Conservation (phyloP, 75 land plant species). For the Picea glauca region DNA sequence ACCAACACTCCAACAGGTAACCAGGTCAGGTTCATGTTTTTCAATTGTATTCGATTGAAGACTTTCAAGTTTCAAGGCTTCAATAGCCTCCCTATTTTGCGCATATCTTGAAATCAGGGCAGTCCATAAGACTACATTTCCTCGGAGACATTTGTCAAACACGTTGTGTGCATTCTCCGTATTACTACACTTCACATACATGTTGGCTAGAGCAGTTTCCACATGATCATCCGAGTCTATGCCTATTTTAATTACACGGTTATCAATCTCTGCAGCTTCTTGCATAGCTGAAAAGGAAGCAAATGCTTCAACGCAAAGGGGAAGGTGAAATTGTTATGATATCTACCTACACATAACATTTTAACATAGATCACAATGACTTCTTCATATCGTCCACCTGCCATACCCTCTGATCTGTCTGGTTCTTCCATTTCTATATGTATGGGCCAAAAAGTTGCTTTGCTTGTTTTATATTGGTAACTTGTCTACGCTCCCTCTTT, state of each 20-base stretch:
- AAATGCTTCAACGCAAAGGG: slow-evolving; percentile 54
- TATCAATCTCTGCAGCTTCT: slow-evolving; percentile 35
- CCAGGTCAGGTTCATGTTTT: no score
- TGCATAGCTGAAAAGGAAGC: slow-evolving; percentile 21
- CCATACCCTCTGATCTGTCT: slow-evolving; percentile 39
- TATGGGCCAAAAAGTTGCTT: no score
- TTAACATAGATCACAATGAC: slow-evolving; percentile 26
- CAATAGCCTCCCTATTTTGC: no score
- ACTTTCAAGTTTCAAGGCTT: no score
- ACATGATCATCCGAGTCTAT: slow-evolving; percentile 34
- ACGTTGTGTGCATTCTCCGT: slow-evolving; percentile 25
- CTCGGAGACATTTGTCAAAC: slow-evolving; percentile 27
- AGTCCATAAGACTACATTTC: slow-evolving; percentile 50
- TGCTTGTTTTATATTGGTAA: no score
- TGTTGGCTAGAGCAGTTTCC: slow-evolving; percentile 40
- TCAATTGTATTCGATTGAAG: no score
- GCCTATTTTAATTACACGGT: slow-evolving; percentile 15
- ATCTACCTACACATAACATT: slow-evolving; percentile 24
- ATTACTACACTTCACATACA: slow-evolving; percentile 56
- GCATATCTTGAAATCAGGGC: slow-evolving; percentile 38
- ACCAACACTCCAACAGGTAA: no score
- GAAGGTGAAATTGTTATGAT: slow-evolving; percentile 40
- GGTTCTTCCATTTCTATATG: background rate
- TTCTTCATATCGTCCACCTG: slow-evolving; percentile 24
- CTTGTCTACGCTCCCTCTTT: no score